Evolutionary conservation across 1,284 basidiomycete species (phyloP).

Genomic region (Phlebopus sp.): DNA sequence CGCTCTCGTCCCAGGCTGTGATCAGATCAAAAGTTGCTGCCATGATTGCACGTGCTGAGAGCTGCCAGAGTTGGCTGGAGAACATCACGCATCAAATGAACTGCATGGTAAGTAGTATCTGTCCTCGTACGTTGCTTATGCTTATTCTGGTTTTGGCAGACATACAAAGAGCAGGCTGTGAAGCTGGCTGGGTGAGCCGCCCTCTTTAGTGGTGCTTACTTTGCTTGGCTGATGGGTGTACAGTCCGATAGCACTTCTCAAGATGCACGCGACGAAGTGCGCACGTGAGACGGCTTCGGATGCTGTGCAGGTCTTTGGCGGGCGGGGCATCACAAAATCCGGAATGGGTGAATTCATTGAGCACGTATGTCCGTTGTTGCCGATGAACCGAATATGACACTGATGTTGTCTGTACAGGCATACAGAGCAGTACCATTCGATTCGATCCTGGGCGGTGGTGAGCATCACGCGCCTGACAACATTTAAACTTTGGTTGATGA

Average conservation of each 20-base stretch:
- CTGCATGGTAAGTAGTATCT: slow-evolving; percentile 12
- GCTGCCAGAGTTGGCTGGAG: slow-evolving; percentile 66
- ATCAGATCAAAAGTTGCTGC: slow-evolving; percentile 81
- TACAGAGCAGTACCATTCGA: slow-evolving; percentile 68
- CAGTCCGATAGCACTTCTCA: slow-evolving; percentile 42
- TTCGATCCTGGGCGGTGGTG: slow-evolving; percentile 58
- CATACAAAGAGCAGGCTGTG: slow-evolving; percentile 46
- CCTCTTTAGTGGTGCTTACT: background rate
- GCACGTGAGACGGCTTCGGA: slow-evolving; percentile 40
- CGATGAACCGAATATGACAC: background rate
- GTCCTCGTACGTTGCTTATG: background rate
- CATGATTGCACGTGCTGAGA: slow-evolving; percentile 80
- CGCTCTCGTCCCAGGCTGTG: slow-evolving; percentile 79
- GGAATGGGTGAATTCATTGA: slow-evolving; percentile 74
- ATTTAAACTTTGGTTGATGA: background rate
- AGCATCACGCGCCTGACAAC: slow-evolving; percentile 5
- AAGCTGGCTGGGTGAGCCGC: slow-evolving; percentile 23
- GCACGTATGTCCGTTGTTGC: slow-evolving; percentile 45
- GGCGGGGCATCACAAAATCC: slow-evolving; percentile 49
- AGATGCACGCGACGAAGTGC: slow-evolving; percentile 31
- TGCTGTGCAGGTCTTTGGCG: slow-evolving; percentile 54
- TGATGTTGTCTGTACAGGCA: slow-evolving; percentile 40
- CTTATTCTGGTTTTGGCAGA: slow-evolving; percentile 9
- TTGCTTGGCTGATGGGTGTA: slow-evolving; percentile 3
- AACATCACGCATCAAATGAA: slow-evolving; percentile 52